Evolutionary conservation across 2,329 filamentous ascomycete species (phyloP), one percentile per base, ranked within the genome.

Genomic region (Clarireedia monteithiana): DNA sequence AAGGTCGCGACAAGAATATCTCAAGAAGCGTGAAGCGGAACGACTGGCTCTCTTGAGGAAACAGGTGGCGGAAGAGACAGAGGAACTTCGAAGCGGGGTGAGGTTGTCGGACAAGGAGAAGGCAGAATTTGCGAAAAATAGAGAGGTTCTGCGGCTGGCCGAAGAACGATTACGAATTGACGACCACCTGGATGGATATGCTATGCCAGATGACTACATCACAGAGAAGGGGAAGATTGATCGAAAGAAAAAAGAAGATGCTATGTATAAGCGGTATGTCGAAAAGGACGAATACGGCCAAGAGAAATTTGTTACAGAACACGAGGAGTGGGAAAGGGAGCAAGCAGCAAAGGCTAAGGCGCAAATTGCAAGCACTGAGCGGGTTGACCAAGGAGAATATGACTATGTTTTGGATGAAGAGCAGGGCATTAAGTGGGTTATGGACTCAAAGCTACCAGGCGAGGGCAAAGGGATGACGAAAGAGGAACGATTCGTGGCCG

Each of bases 251-350:
- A 97, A 97, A 69, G 83, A 94, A 60, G 89, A 95, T 24, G 89
- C 89, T 0, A 78, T 99, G 10, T 96, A 95, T 73, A 91, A 90
- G 69, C 83, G 91, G 50, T 92, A 96, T 64, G 85, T 96, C 3
- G 91, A 96, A 60, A 81, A 82, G 58, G 91, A 95, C 64, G 89
- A 95, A 65, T 86, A 86, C 64, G 91, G 91, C 4, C 85, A 94
- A 61, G 92, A 96, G 69, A 86, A 86, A 64, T 95, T 90, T 64
- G 83, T 96, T 57, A 96, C 91, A 5, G 94, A 99, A 69, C 88
- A 96, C 61, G 91, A 99, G 60, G 89, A 96, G 67, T 99, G 92
- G 92, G 94, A 99, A 69, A 77, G 83, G 57, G 92, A 97, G 68
- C 92, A 97, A 72, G 81, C 87, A 0, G 80, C 85, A 56, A 95